phyloP scores from a whole-genome alignment of 129 eudicot species.

The Centella asiatica region DNA sequence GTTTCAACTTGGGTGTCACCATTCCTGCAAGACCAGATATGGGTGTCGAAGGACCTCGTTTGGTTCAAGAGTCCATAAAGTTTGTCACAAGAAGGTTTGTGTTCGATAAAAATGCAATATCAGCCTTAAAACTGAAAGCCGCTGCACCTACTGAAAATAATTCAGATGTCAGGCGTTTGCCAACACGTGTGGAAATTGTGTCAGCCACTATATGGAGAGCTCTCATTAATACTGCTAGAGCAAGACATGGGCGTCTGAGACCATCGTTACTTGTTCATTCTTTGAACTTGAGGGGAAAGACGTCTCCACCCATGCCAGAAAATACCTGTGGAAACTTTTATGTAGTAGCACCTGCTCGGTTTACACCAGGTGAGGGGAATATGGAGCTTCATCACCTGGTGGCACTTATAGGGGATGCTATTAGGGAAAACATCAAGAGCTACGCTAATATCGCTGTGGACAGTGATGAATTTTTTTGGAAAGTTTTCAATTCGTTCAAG shows the following conservation, averaged over 20 bases:
- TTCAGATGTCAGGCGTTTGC: neutral
- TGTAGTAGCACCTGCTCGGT: neutral
- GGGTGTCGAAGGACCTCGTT: neutral
- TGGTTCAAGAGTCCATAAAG: neutral
- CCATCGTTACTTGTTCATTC: neutral
- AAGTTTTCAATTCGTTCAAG: neutral
- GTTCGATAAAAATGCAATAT: constrained; percentile 11
- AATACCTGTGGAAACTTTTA: constrained; percentile 7
- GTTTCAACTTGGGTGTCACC: neutral
- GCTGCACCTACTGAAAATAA: no score
- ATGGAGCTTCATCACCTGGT: constrained; percentile 11
- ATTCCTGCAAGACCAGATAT: constrained; percentile 6
- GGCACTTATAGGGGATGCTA: neutral
- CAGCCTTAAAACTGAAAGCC: constrained; percentile 3
- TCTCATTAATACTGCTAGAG: neutral
- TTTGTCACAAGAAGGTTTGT: constrained; percentile 1
- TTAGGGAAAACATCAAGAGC: no score
- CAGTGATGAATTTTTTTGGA: neutral
- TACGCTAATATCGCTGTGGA: no score
- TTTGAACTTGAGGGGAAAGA: constrained; percentile 14
- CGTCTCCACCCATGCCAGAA: neutral
- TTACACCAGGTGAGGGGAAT: neutral
- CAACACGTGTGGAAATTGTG: constrained; percentile 14
- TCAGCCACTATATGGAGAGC: constrained; percentile 23
- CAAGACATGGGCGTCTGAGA: constrained; percentile 6